Evolutionary conservation across 768 basidiomycete genomes (phyloP).

Genomic region (Kwoniella europaea): DNA sequence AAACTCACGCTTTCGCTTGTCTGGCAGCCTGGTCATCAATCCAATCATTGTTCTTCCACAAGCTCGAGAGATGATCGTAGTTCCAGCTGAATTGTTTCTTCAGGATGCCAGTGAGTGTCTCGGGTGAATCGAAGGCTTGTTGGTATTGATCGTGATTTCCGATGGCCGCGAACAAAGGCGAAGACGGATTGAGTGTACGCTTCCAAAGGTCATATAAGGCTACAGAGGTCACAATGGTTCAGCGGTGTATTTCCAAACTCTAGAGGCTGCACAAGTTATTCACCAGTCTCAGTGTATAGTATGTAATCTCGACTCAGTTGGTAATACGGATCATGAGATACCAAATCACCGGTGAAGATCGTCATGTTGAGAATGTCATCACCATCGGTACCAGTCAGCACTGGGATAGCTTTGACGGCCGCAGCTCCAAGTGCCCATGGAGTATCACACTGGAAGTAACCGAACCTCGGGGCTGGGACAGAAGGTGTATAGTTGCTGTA

Average conservation of each 20-base stretch:
- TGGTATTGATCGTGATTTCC: conserved; percentile 80
- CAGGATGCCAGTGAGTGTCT: conserved; percentile 26
- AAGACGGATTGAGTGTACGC: conserved; percentile 66
- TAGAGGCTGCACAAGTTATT: background rate
- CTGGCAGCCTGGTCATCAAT: conserved; percentile 66
- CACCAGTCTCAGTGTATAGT: conserved; percentile 24
- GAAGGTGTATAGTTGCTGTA: conserved; percentile 64
- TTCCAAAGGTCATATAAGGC: conserved; percentile 72
- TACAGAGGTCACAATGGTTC: conserved; percentile 32
- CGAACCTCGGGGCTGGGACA: conserved; percentile 71
- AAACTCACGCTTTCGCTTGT: conserved; percentile 62
- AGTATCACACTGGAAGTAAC: conserved; percentile 70
- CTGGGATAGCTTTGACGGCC: conserved; percentile 71
- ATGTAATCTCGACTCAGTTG: conserved; percentile 59
- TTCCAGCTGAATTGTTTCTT: conserved; percentile 63
- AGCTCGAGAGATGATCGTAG: conserved; percentile 72
- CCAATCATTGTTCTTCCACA: conserved; percentile 77
- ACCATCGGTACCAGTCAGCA: conserved; percentile 66
- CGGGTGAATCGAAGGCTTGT: conserved; percentile 58
- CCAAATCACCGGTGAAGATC: conserved; percentile 74
- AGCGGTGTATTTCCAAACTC: background rate
- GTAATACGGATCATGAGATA: conserved; percentile 72
- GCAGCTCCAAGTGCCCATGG: conserved; percentile 69
- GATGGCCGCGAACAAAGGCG: conserved; percentile 73
- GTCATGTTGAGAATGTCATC: conserved; percentile 68